Conservation (phyloP, 176 grass and related monocot species). For the Themeda triandra region DNA sequence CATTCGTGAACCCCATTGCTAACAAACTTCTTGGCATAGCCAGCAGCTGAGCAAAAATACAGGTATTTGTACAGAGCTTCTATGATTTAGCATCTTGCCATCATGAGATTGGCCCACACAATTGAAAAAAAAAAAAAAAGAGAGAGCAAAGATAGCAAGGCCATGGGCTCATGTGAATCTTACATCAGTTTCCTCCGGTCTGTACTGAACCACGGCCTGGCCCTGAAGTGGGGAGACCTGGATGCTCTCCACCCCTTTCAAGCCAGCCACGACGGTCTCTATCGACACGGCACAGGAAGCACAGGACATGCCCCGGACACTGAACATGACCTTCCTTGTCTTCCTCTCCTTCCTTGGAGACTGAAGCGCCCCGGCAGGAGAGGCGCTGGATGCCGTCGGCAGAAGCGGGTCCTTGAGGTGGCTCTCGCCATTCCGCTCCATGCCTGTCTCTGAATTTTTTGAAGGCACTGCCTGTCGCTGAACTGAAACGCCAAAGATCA, state of each 20-base stretch:
- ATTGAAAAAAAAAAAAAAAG: not conserved
- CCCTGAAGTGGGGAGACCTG: slow-evolving; percentile 74
- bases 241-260: slow-evolving; percentile 83
- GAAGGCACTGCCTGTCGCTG: slow-evolving; percentile 29
- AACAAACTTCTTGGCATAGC: not conserved
- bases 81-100: not conserved
- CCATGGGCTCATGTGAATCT: slow-evolving; percentile 17
- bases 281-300: slow-evolving; percentile 73
- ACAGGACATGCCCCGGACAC: slow-evolving; percentile 67
- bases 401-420: slow-evolving; percentile 71
- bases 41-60: not conserved
- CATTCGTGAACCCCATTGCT: not conserved
- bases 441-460: slow-evolving; percentile 23
- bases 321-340: slow-evolving; percentile 56
- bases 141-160: not conserved
- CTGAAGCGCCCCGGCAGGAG: not conserved
- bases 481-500: not conserved
- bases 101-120: not conserved
- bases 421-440: slow-evolving; percentile 42
- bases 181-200: slow-evolving; percentile 67
- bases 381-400: not conserved
- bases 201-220: slow-evolving; percentile 61
- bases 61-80: not conserved
- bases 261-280: slow-evolving; percentile 60
- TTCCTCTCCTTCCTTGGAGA: slow-evolving; percentile 46